Conservation (phyloP, 164 flowering plant genomes). For the Magnolia changhungtana region DNA sequence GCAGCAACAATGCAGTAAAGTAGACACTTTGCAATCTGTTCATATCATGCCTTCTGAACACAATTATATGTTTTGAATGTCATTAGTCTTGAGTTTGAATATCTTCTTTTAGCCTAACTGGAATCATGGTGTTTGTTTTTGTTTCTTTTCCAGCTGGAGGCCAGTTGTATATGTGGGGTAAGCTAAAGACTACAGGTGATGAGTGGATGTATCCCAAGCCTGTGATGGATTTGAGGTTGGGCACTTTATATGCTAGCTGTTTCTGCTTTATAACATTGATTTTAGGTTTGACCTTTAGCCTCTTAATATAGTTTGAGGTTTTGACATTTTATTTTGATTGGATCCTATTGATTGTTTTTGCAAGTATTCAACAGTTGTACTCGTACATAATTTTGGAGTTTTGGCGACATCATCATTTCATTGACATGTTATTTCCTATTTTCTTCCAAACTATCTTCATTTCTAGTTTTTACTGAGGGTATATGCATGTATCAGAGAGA, state of each 20-base stretch:
- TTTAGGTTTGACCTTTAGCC: not conserved
- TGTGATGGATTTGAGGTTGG: slow-evolving; percentile 90
- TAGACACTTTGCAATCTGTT: not conserved
- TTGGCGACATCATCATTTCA: not conserved
- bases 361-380: not conserved
- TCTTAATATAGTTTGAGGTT: not conserved
- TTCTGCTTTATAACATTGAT: not conserved
- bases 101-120: not conserved
- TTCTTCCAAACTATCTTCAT: too few species aligned
- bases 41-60: not conserved
- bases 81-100: too few species aligned
- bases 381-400: not conserved
- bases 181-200: slow-evolving; percentile 81
- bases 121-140: not conserved
- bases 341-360: not conserved
- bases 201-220: slow-evolving; percentile 99
- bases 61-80: not conserved
- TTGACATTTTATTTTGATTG: not conserved
- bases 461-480: not conserved
- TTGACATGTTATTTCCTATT: not conserved
- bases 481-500: too few species aligned
- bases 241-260: slow-evolving; percentile 7
- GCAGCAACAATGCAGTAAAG: not conserved
- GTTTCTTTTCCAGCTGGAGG: slow-evolving; percentile 67
- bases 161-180: slow-evolving; percentile 99